Conservation (phyloP, 2,329 filamentous ascomycete species). For the Claviceps paspali region DNA sequence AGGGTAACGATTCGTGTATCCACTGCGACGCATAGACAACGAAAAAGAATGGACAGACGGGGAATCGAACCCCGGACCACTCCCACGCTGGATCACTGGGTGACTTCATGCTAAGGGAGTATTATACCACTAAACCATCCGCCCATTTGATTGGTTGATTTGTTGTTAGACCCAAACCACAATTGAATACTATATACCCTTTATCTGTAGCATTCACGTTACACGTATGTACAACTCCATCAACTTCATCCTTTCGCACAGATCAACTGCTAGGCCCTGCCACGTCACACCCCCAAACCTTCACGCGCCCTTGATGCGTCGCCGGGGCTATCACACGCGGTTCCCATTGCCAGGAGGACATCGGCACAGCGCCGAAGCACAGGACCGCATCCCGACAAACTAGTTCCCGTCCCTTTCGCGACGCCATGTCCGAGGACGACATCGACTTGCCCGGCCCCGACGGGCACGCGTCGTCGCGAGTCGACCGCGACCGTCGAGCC, state of each 20-base stretch:
- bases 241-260: no score
- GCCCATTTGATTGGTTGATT: neutral
- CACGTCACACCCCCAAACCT: no score
- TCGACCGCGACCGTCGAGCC: conserved; percentile 25
- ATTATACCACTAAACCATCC: conserved; percentile 8
- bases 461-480: conserved; percentile 16
- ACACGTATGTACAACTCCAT: no score
- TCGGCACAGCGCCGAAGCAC: neutral
- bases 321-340: no score
- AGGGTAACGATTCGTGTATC: no score
- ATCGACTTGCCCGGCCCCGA: conserved; percentile 21
- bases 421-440: conserved; percentile 25
- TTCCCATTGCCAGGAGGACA: no score
- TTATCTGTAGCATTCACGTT: no score
- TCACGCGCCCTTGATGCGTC: no score
- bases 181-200: no score
- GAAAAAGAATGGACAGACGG: conserved; percentile 7
- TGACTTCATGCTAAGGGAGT: conserved; percentile 4
- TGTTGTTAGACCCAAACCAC: no score
- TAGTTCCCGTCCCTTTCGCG: neutral
- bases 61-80: conserved; percentile 12
- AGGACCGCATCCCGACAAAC: neutral
- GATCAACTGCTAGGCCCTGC: no score
- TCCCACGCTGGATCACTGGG: neutral
- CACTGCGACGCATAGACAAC: no score